These are phyloP conservation scores for Fragaria iinumae DNA, from an alignment of 306 rosid genomes.

Conservation along the genomic window DNA sequence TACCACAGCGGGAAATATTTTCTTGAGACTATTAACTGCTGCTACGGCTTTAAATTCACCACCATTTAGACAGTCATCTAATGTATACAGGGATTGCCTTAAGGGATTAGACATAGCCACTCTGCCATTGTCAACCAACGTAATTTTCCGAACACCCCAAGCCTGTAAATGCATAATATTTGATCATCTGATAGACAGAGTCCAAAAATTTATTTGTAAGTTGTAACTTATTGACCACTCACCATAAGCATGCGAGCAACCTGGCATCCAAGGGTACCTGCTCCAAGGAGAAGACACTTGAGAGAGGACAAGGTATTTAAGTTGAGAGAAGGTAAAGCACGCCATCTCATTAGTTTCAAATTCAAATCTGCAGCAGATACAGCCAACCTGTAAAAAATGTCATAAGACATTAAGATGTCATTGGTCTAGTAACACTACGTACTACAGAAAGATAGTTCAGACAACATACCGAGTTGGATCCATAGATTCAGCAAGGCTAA, in stretches of 20 bases:
- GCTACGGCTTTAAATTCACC: conserved; percentile 84
- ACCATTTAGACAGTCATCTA: conserved; percentile 90
- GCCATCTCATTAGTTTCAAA: conserved; percentile 98
- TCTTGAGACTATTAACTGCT: conserved; percentile 75
- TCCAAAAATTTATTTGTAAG: conserved; percentile 8
- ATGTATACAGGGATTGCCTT: conserved; percentile 94
- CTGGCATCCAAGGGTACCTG: conserved; percentile 99
- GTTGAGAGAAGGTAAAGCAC: conserved; percentile 86
- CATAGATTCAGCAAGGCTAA: conserved; percentile 91
- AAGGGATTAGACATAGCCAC: conserved; percentile 98
- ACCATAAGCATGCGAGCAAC: conserved; percentile 99
- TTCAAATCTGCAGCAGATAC: conserved; percentile 97
- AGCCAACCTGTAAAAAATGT: conserved; percentile 68
- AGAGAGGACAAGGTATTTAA: conserved; percentile 64
- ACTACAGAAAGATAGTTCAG: conserved; percentile 10
- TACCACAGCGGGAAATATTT: conserved; percentile 96
- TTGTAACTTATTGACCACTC: conserved; percentile 34
- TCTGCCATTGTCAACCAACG: conserved; percentile 82
- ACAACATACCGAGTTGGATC: conserved; percentile 76
- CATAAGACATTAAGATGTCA: conserved; percentile 16
- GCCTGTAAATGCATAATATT: conserved; percentile 52
- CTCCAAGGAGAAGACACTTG: conserved; percentile 96
- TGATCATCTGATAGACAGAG: conserved; percentile 19
- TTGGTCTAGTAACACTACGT: conserved; percentile 8
- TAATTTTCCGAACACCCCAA: conserved; percentile 92